Evolutionary conservation across 371 early-diverging fungal species (phyloP), one percentile per base, ranked within the genome.

Genomic region (Mucor piriformis): DNA sequence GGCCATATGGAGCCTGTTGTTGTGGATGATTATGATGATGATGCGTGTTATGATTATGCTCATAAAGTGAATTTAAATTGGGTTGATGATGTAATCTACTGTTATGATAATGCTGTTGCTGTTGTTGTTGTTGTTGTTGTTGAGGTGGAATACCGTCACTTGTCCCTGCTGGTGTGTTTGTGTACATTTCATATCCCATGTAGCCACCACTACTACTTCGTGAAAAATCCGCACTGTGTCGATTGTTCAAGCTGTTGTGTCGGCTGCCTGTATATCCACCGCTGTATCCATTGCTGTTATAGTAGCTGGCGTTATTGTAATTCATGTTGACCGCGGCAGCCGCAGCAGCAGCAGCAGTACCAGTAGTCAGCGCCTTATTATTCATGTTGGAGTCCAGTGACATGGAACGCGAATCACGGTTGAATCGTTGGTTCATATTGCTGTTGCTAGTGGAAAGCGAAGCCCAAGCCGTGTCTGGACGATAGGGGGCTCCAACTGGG

Each of bases 321-420:
- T 37, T 37, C 27, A 57, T 57, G 15, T 23, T 48, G 25, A 20
- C 16, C 7, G 42, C 34, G n/a, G 59, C 29, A 1, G 43, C 34
- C 21, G 51, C 21, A 5, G 37, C 8, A 11, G 25, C 23, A 32
- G 59, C 23, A 29, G 59, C 15, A 50, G 42, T 27, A 29, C n/a
- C 6, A 1, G 35, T 34, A 50, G 21, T 23, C 11, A 50, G 42
- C 1, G 21, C 42, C 32, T 61, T 54, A 2, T 55, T 20, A 32
- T 57, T 55, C 42, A 60, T 65, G 16, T 60, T 65, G 15, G 52
- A 50, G 18, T 65, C 66, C 53, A 65, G 25, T 3, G 66, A 60
- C 42, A 65, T 21, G 16, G 60, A 60, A 6, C 66, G 60, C 23
- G 60, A 46, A 24, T 65, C 60, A 32, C 65, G 54, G 23, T 40